These are phyloP conservation scores for Corylus americana DNA, from an alignment of 306 rosid species.

Conservation along the genomic window DNA sequence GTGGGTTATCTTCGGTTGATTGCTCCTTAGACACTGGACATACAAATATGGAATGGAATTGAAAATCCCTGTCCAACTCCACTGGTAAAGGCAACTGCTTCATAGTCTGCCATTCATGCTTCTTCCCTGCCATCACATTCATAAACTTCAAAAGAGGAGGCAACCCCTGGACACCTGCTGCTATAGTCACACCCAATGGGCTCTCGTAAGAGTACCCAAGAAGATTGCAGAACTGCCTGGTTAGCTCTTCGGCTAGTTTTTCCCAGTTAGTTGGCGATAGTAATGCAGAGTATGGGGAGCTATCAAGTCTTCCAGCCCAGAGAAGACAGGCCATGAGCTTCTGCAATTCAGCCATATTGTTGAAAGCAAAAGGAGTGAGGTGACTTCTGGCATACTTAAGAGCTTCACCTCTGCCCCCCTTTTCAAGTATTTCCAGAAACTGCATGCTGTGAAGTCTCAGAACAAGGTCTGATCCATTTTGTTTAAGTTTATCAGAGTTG, in stretches of 20 bases:
- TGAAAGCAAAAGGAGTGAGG: conserved; percentile 61
- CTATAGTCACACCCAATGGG: conserved; percentile 77
- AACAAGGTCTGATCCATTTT: conserved; percentile 67
- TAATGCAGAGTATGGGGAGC: conserved; percentile 64
- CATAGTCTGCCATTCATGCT: conserved; percentile 86
- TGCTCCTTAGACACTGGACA: conserved; percentile 97
- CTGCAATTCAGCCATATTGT: conserved; percentile 66
- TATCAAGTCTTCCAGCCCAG: conserved; percentile 82
- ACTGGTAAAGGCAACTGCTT: conserved; percentile 84
- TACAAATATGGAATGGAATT: conserved; percentile 91
- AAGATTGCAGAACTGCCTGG: conserved; percentile 85
- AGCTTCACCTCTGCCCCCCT: conserved; percentile 63
- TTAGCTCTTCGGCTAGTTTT: conserved; percentile 62
- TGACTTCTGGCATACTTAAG: conserved; percentile 63
- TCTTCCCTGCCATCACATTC: conserved; percentile 86
- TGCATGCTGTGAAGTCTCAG: conserved; percentile 79
- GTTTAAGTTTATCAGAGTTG: conserved; percentile 60
- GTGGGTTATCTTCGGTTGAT: conserved; percentile 83
- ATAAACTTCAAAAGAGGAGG: conserved; percentile 77
- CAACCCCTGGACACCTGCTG: conserved; percentile 76
- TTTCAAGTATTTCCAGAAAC: conserved; percentile 60
- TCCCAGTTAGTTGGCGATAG: conserved; percentile 71
- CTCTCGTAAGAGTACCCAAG: conserved; percentile 77
- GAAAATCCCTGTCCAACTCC: conserved; percentile 73
- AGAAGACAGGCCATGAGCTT: conserved; percentile 77